Base-by-base conservation (phyloP, 2,329 filamentous ascomycete genomes). In the Colletotrichum liaoningense region DNA sequence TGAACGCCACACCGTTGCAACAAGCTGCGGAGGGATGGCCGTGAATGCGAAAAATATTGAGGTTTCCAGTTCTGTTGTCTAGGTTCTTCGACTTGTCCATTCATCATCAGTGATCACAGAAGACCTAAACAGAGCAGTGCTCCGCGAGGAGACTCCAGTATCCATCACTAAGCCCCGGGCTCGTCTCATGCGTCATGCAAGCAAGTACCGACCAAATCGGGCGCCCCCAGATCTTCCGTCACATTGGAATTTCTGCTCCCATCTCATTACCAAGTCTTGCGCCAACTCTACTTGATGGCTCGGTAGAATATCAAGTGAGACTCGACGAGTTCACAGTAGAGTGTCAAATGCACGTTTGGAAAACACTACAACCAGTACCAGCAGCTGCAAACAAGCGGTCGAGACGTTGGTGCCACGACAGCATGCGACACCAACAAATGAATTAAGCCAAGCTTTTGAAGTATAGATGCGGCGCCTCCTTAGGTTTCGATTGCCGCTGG, bases 151-250 rank as follows among this genome's bases (percentile, higher is more conserved):
- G 63, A 67, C 49, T 6, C 6, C 60, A 58, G 52, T 46, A 57
- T 62, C 60, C n/a, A 54, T 56, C 67, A 8, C 16, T 24, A 19
- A 38, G 66, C 59, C 52, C 52, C 14, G 55, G 54, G 3, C 22
- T 7, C 6, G 26, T 69, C 66, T 35, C 62, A 52, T 69, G 60
- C 46, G 55, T 65, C 67, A 62, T 60, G 55, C 70, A 73, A 28
- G 22, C 54, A 33, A 69, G 9, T 65, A 60, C 55, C 60, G 70
- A 70, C 62, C 70, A 38, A 19, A 35, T 62, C 46, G 46, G 54
- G 22, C 46, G 22, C 28, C 59, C 55, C 67, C 70, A 38, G 67
- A 56, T 62, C 65, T 69, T 30, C 60, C 26, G 35, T 70, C 46
- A 26, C 26, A 16, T 58, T 56, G 24, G 9, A 16, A 42, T 42